Evolutionary conservation across 805 yeast species (phyloP).

Genomic region (Candida pini): DNA sequence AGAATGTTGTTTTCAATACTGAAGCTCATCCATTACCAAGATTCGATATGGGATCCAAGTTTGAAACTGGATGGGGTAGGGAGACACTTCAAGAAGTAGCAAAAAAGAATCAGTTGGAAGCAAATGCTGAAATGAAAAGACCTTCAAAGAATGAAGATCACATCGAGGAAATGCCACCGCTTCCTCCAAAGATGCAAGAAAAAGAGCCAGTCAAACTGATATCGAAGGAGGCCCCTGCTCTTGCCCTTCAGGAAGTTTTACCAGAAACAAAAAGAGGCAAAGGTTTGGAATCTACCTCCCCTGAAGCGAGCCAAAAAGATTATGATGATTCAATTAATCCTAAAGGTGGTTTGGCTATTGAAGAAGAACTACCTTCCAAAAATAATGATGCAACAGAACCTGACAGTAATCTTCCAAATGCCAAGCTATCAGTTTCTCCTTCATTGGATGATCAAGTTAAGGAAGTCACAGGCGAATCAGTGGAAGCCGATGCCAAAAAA

Average conservation of each 20-base stretch:
- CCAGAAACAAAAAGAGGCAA: no score
- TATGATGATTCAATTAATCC: no score
- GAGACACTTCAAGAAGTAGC: conserved; percentile 4
- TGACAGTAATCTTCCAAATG: not conserved
- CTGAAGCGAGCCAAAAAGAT: not conserved
- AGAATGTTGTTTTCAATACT: conserved; percentile 74
- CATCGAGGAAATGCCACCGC: not conserved
- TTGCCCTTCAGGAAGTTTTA: no score
- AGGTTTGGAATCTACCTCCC: no score
- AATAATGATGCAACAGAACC: no score
- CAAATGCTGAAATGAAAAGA: not conserved
- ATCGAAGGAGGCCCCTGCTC: no score
- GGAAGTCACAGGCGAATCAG: conserved; percentile 1
- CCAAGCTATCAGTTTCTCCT: not conserved
- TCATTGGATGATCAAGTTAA: conserved; percentile 2
- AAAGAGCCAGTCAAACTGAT: not conserved
- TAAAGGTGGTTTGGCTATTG: no score
- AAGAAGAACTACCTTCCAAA: no score
- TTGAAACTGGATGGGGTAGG: conserved; percentile 61
- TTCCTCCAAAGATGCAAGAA: not conserved
- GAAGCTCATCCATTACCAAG: conserved; percentile 94
- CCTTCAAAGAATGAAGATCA: not conserved
- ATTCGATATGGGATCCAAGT: conserved; percentile 44
- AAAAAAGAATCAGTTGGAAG: not conserved
- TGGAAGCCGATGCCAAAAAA: no score